These are phyloP conservation scores for Gnetum montanum DNA, from an alignment of 75 land plant genomes.

Conservation along the genomic window DNA sequence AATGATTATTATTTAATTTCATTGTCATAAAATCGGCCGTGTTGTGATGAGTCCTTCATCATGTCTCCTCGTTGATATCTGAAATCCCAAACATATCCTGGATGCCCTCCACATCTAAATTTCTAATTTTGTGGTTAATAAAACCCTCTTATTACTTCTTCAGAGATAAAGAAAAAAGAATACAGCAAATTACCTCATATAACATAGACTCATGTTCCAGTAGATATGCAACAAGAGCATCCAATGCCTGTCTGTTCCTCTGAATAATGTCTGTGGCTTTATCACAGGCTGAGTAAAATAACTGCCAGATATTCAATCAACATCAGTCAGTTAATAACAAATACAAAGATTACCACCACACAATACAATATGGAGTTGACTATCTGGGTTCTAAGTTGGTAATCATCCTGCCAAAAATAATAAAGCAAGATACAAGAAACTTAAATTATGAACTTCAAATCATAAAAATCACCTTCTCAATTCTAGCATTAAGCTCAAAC, in stretches of 20 bases:
- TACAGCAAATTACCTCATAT: conserved; percentile 44
- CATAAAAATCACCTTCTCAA: conserved; percentile 33
- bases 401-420: not conserved
- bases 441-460: not conserved
- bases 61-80: too few relatives aligned
- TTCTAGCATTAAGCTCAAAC: conserved; percentile 49
- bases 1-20: not conserved
- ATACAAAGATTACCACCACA: not conserved
- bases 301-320: too few relatives aligned
- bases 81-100: too few relatives aligned
- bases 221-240: conserved; percentile 62
- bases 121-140: too few relatives aligned
- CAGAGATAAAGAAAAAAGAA: too few relatives aligned
- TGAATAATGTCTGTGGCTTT: conserved; percentile 63
- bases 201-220: conserved; percentile 58
- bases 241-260: conserved; percentile 51
- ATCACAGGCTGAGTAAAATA: conserved; percentile 63
- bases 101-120: too few relatives aligned
- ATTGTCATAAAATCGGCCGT: not conserved
- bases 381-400: not conserved
- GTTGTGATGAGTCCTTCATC: too few relatives aligned
- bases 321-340: not conserved
- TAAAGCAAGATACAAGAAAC: not conserved
- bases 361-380: not conserved
- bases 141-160: too few relatives aligned